These are phyloP conservation scores for Amauroascus niger DNA, from an alignment of 2,329 filamentous ascomycete species.

Conservation along the genomic window DNA sequence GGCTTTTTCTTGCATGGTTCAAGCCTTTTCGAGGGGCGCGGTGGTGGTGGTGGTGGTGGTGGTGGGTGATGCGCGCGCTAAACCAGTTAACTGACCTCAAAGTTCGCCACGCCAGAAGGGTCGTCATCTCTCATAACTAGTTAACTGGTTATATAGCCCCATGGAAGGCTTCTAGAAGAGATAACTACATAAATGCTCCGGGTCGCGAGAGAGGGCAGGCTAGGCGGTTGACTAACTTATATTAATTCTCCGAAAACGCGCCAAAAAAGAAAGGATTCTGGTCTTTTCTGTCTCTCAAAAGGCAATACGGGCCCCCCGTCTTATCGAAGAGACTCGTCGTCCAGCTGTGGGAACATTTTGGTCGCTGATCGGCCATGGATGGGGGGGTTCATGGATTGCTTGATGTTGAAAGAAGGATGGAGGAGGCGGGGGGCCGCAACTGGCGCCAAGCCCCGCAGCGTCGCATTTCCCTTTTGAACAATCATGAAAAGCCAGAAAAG, in stretches of 20 bases:
- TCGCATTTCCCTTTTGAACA: no score
- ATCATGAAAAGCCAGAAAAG: background rate
- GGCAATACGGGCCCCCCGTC: no score
- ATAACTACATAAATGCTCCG: background rate
- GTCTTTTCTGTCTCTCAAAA: background rate
- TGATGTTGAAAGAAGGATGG: background rate
- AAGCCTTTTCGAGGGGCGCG: background rate
- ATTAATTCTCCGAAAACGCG: conserved; percentile 3
- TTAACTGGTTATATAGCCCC: no score
- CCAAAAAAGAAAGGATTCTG: background rate
- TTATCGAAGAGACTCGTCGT: no score
- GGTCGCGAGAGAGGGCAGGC: background rate
- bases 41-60: no score
- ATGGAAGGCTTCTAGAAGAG: background rate
- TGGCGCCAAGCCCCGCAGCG: background rate
- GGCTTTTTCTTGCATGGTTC: background rate
- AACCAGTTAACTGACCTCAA: no score
- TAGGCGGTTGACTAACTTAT: no score
- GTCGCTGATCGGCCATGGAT: background rate
- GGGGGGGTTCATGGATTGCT: no score
- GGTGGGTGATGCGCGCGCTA: no score
- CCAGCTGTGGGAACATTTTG: no score
- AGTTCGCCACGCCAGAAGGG: no score
- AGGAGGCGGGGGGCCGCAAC: background rate
- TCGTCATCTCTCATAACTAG: no score